A percentile compares a stretch with the other conserved stretches of the same genome.
These are phyloP conservation scores for Andrographis paniculata DNA, from an alignment of 305 asterid genomes.

Conservation along the genomic window DNA sequence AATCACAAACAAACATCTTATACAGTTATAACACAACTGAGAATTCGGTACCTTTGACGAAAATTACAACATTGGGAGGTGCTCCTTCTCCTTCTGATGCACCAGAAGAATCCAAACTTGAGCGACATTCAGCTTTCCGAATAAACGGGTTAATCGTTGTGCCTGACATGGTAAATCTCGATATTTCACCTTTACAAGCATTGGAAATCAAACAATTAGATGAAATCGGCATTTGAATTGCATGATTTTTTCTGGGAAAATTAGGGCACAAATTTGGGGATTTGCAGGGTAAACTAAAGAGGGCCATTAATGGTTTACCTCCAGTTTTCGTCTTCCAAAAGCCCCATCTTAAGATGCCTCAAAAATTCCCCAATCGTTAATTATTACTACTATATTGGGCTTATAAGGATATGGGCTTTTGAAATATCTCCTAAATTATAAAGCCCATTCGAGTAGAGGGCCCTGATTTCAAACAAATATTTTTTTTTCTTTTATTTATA, in stretches of 20 bases:
- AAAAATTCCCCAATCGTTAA: no score
- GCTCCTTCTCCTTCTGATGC: constrained; percentile 18
- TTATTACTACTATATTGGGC: no score
- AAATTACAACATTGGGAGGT: constrained; percentile 24
- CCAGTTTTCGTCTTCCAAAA: no score
- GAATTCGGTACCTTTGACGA: constrained; percentile 33
- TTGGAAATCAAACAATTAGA: constrained; percentile 10
- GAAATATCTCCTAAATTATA: no score
- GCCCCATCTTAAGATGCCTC: no score
- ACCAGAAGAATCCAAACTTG: constrained; percentile 24
- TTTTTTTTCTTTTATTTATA: no score
- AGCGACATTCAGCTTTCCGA: constrained; percentile 19
- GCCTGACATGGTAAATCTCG: constrained; percentile 19
- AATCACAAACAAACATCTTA: not conserved
- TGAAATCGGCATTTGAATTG: constrained; percentile 18
- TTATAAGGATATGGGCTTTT: no score
- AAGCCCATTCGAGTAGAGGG: no score
- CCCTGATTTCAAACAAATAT: no score
- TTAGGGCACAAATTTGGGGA: constrained; percentile 21
- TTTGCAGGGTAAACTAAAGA: constrained; percentile 18
- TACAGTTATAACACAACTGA: not conserved
- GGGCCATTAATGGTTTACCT: no score
- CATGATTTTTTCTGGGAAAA: constrained; percentile 10
- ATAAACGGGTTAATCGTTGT: constrained; percentile 1
- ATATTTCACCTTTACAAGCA: constrained; percentile 3